Base-by-base conservation (phyloP, 257 asterid genomes). In the Nicotiana tabacum region DNA sequence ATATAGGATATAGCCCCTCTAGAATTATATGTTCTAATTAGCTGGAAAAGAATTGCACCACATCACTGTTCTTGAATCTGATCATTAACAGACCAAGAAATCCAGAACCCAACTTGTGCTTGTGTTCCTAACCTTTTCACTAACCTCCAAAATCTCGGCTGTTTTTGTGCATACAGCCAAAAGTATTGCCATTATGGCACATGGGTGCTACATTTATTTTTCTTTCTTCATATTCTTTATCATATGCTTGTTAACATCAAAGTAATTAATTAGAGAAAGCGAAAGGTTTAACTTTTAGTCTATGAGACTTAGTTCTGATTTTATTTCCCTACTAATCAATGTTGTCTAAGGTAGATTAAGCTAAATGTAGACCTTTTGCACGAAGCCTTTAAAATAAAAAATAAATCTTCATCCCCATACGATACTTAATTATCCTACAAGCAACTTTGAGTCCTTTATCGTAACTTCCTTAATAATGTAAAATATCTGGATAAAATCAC, bases 101-200 rank as follows among this genome's bases (percentile, higher is more conserved):
- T 48, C 27, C 27, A 48, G 61, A 74, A 13, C 8, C 80, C 80
- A 74, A 74, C 15, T 74, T 48, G 80, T 29, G 15, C 2, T 74
- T 48, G 62, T 74, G 62, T 48, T 74, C 4, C 18, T 51, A 51
- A 12, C 56, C 56, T 51, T 51, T 51, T 48, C 9, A 18, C 39
- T 6, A 74, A 74, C 62, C 62, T 46, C 62, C 80, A 74, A 74
- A 74, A 74, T 48, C 55, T 74, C 8, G 62, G 80, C 43, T 74
- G 80, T 48, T 13, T 74, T 39, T 48, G 4, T 24, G 80, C 15
- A 27, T 74, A 27, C 24, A 74, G 62, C 80, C 80, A 74, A 46
- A 74, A 27, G 8, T 1, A 74, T 74, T 48, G 15, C 80, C 4
- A 27, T 74, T 24, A 74, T 74, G 39, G 80, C 80, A 74, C 80